Conservation (phyloP, 2,329 filamentous ascomycete genomes). For the Lasiodiplodia citricola region DNA sequence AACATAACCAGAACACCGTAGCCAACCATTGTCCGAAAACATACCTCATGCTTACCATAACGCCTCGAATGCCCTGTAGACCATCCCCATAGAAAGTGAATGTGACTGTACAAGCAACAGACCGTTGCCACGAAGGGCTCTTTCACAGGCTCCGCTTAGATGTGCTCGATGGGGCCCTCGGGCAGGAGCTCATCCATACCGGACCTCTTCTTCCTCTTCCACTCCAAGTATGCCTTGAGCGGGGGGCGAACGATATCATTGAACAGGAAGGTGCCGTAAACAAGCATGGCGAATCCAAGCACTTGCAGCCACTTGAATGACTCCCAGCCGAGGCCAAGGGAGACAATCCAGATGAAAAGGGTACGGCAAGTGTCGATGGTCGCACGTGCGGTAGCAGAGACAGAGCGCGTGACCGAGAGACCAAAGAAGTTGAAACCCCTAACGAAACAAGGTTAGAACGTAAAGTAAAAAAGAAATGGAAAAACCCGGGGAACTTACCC, state of each 20-base stretch:
- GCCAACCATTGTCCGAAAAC: not conserved
- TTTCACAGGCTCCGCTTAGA: not conserved
- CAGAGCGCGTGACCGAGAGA: constrained; percentile 84
- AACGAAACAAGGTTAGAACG: not conserved
- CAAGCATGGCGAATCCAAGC: constrained; percentile 81
- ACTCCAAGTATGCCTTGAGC: constrained; percentile 67
- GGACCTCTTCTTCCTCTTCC: constrained; percentile 43
- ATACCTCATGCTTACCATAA: not conserved
- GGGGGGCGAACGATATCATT: constrained; percentile 92
- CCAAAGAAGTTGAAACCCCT: constrained; percentile 99
- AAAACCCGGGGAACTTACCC: constrained; percentile 63
- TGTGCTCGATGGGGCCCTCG: constrained; percentile 83
- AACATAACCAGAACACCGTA: not conserved
- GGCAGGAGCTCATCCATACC: constrained; percentile 66
- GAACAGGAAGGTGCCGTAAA: constrained; percentile 96
- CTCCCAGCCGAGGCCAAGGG: constrained; percentile 92
- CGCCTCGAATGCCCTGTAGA: not conserved
- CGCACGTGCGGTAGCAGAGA: constrained; percentile 90
- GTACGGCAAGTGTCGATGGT: constrained; percentile 98
- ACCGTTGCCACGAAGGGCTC: not conserved
- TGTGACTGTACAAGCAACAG: not conserved
- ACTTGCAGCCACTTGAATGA: constrained; percentile 98
- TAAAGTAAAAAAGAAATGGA: not conserved
- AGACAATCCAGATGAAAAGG: constrained; percentile 97
- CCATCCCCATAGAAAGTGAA: not conserved